Evolutionary conservation across 2,329 filamentous ascomycete species (phyloP), one percentile per base, ranked within the genome.

Genomic region (Sporothrix phasma): DNA sequence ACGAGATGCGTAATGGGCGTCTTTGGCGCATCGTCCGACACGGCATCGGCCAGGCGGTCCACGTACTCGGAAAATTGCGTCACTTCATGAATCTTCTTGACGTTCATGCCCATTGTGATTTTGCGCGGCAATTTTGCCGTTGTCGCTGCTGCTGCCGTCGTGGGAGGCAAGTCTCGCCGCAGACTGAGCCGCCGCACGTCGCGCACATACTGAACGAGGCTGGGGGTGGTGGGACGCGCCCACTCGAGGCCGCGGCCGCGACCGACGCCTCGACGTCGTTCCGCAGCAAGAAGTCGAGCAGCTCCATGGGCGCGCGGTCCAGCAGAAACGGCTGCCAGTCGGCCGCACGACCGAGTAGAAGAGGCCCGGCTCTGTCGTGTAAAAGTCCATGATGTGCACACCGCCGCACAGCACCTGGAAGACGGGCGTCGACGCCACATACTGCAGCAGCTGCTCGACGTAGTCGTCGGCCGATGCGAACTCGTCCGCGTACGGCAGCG

Each of bases 371-470:
- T 91, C 84, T 47, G 85, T 84, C 2, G 92, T 97, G 77, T 97
- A 91, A 76, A 99, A 97, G 74, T 99, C 94, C 64, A 97, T 81
- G 67, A 99, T 92, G 73, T 99, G 94, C 0, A 97, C 90, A n/a
- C 93, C 92, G 62, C 94, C 94, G 72, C 92, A 96, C n/a, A 99
- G 81, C 29, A 90, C 90, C 68, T 90, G 88, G 69, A 97, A 92
- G 1, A 91, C 80, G 62, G 87, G 83, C 53, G 88, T 89, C 2
- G 85, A 86, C 5, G 86, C 86, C 1, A 87, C 84, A 71, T 97
- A 96, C 22, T 84, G 73, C 29, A 97, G 80, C 13, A 97, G 83
- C 19, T 86, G 86, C 29, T 89, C 80, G 58, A 96, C 83, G 74
- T 96, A 99, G 62, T 86, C 82, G 56, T 96, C 89, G 5, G 85